phyloP scores from a whole-genome alignment of 2,329 filamentous ascomycete genomes.

The Arachnopeziza araneosa region DNA sequence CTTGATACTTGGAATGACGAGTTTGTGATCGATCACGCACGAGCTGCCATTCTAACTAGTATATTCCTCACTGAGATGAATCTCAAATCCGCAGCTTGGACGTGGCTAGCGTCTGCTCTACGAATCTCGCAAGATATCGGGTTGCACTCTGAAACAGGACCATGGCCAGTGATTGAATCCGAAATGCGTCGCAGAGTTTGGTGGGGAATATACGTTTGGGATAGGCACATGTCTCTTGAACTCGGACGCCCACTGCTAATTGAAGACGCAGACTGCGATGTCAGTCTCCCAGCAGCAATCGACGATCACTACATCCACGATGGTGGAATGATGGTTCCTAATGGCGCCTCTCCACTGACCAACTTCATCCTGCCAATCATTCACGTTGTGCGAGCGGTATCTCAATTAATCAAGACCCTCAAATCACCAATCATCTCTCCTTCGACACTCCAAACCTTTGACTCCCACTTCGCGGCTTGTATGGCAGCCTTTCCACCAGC shows the following conservation, averaged over 20 bases:
- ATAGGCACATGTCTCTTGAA: constrained; percentile 75
- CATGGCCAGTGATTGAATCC: constrained; percentile 68
- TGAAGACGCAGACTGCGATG: constrained; percentile 82
- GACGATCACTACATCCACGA: constrained; percentile 73
- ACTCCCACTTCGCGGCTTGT: constrained; percentile 73
- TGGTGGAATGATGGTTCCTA: constrained; percentile 48
- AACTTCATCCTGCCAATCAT: constrained; percentile 74
- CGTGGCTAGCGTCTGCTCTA: constrained; percentile 76
- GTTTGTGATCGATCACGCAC: constrained; percentile 68
- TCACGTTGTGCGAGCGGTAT: constrained; percentile 73
- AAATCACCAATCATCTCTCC: constrained; percentile 60
- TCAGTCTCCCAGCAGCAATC: constrained; percentile 69
- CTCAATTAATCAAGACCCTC: constrained; percentile 65
- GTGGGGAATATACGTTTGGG: constrained; percentile 91
- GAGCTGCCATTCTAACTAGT: constrained; percentile 65
- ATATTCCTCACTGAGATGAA: constrained; percentile 84
- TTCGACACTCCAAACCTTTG: constrained; percentile 68
- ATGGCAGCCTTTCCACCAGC: constrained; percentile 69
- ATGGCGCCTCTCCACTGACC: constrained; percentile 50
- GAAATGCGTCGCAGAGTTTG: constrained; percentile 86
- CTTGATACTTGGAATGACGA: constrained; percentile 80
- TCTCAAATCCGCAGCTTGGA: constrained; percentile 76
- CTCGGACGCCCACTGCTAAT: constrained; percentile 76
- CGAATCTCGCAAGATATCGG: constrained; percentile 79
- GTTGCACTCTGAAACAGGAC: constrained; percentile 68